A percentile compares a stretch with the other conserved stretches of the same genome.
Evolutionary conservation across 2,329 filamentous ascomycete genomes (phyloP).

Genomic region (Exophiala calicioides): DNA sequence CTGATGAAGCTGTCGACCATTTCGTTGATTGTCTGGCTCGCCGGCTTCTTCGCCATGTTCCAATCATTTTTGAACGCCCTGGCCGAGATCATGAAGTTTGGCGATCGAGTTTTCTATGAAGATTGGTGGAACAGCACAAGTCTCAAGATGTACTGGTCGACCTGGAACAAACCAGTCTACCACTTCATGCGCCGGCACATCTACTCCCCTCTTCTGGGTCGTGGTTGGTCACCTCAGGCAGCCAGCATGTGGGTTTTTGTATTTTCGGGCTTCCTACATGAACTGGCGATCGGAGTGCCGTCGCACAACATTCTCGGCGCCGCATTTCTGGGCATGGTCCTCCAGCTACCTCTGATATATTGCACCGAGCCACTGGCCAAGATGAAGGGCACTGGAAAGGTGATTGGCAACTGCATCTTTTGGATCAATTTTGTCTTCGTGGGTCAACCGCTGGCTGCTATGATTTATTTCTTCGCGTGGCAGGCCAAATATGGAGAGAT

Average conservation of each 20-base stretch:
- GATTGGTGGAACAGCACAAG: constrained; percentile 97
- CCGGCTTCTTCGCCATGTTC: constrained; percentile 95
- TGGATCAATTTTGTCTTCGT: constrained; percentile 96
- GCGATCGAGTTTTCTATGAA: constrained; percentile 90
- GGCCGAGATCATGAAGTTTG: constrained; percentile 86
- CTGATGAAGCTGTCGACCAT: constrained; percentile 95
- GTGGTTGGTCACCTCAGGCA: constrained; percentile 70
- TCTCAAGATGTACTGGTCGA: constrained; percentile 86
- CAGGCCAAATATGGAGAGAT: constrained; percentile 94
- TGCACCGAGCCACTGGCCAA: constrained; percentile 78
- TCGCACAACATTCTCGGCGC: constrained; percentile 85
- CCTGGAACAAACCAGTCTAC: constrained; percentile 97
- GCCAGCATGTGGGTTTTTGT: constrained; percentile 84
- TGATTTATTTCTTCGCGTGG: constrained; percentile 98
- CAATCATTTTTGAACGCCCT: constrained; percentile 89
- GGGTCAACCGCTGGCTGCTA: constrained; percentile 86
- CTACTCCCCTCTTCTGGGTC: constrained; percentile 80
- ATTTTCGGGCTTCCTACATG: constrained; percentile 85
- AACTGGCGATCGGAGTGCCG: constrained; percentile 87
- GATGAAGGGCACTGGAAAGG: constrained; percentile 71
- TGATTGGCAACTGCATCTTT: constrained; percentile 90
- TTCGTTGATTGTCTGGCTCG: constrained; percentile 93
- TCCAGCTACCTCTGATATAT: constrained; percentile 84
- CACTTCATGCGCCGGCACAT: constrained; percentile 95
- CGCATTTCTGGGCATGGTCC: constrained; percentile 90